Evolutionary conservation across 805 yeast species (phyloP).

Genomic region (Teunomyces tritomae): DNA sequence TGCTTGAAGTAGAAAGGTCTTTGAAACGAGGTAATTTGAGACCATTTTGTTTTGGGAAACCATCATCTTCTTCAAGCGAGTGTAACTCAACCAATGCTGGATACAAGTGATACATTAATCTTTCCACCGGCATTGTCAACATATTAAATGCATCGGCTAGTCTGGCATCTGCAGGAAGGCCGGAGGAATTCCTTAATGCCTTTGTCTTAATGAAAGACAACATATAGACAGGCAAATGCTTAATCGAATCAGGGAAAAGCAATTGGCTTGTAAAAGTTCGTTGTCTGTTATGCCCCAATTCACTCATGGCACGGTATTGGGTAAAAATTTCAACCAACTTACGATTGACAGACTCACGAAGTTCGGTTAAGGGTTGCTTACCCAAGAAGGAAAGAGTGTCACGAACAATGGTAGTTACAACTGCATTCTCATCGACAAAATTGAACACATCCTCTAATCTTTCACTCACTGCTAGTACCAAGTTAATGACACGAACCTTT

Average conservation of each 20-base stretch:
- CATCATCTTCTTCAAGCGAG: conserved; percentile 56
- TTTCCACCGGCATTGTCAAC: conserved; percentile 52
- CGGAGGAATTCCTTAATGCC: conserved; percentile 52
- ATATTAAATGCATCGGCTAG: conserved; percentile 53
- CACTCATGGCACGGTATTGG: conserved; percentile 50
- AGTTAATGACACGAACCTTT: conserved; percentile 82
- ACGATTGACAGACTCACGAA: conserved; percentile 37
- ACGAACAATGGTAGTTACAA: conserved; percentile 37
- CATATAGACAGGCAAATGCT: conserved; percentile 64
- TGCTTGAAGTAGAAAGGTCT: conserved; percentile 41
- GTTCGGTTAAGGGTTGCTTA: conserved; percentile 34
- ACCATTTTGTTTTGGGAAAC: conserved; percentile 26
- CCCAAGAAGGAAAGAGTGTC: conserved; percentile 42
- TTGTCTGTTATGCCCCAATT: conserved; percentile 35
- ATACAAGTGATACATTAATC: conserved; percentile 64
- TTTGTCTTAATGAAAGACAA: conserved; percentile 68
- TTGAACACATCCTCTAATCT: conserved; percentile 70
- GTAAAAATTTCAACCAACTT: conserved; percentile 46
- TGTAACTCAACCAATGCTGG: conserved; percentile 81
- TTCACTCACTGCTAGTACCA: conserved; percentile 77
- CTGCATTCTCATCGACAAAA: conserved; percentile 66
- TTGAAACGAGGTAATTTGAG: conserved; percentile 51
- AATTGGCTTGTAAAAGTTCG: conserved; percentile 52
- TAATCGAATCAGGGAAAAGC: conserved; percentile 77
- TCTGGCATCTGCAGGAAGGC: conserved; percentile 60